Evolutionary conservation across 1,139 yeast species (phyloP), one percentile per base, ranked within the genome.

Genomic region (Sugiyamaella xylanicola): DNA sequence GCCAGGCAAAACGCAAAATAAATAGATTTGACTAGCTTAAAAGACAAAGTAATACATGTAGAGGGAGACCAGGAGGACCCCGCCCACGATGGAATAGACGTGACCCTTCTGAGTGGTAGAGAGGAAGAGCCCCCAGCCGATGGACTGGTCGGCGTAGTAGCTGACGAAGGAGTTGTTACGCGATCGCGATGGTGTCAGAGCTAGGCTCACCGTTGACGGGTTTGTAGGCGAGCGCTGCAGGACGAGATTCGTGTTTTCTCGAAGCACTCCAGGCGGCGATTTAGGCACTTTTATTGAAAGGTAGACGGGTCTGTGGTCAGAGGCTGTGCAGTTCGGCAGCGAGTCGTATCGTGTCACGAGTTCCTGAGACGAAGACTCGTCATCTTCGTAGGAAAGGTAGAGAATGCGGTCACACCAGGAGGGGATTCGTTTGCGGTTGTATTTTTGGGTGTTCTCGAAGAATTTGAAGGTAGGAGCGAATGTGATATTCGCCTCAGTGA

Each of bases 331-430:
- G 70, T 79, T 57, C 60, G 79, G 68, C 13, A 81, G 65, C 35
- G 83, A 74, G 43, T 72, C 63, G 66, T 85, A 85, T 16, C 64
- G 64, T 9, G 20, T 27, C 16, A 68, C 61, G 11, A 41, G 50
- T 39, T 57, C 63, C 13, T 29, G 39, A 4, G 22, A 19, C 9
- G 29, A 25, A 25, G 29, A 25, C 29, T 25, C 29, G 4, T 61
- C 64, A 1, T 59, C 61, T 15, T 70, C 68, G 64, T 84, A 84
- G 0, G 77, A 69, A 57, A 81, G 80, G 64, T 74, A 88, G 46
- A 91, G 68, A 2, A 91, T 81, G 52, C 97, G 74, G 68, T 91
- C 97, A 69, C 97, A 90, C 96, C 96, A 91, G 2, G 96, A 86
- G 0, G 97, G 95, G 1, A 77, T 75, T 56, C 97, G 73, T 61